phyloP scores from a whole-genome alignment of 78 protist species.

The Protostelium mycophagum region DNA sequence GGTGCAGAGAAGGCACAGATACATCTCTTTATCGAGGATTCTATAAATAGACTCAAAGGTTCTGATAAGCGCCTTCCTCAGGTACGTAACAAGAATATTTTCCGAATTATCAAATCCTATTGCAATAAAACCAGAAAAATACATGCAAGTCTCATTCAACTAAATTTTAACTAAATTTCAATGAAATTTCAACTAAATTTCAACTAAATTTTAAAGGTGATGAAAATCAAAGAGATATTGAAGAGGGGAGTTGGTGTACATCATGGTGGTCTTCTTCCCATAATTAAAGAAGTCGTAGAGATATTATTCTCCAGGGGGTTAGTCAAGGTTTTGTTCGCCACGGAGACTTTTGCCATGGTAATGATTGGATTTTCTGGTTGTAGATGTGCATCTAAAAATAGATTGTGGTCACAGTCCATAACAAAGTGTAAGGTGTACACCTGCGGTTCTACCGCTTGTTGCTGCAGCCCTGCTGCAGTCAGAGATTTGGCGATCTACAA shows the following conservation, averaged over 20 bases:
- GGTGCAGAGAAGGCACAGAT: constrained; percentile 63
- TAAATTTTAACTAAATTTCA: too few species aligned
- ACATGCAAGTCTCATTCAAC: too few species aligned
- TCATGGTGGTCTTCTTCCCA: constrained; percentile 96
- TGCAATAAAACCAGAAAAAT: too few species aligned
- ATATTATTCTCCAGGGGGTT: constrained; percentile 86
- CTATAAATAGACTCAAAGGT: constrained; percentile 55
- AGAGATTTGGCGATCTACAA: too few species aligned
- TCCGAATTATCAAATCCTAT: too few species aligned
- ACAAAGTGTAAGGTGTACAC: too few species aligned
- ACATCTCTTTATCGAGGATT: constrained; percentile 39
- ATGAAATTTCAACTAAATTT: neutral
- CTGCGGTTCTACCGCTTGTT: too few species aligned
- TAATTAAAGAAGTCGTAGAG: constrained; percentile 93
- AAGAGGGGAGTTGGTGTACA: constrained; percentile 94
- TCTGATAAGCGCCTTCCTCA: constrained; percentile 67
- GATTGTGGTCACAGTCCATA: too few species aligned
- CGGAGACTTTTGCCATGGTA: constrained; percentile 98
- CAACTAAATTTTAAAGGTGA: constrained; percentile 11
- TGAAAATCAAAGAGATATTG: constrained; percentile 49
- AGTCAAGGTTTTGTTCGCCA: constrained; percentile 93
- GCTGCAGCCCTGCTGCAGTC: too few species aligned
- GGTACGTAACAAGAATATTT: too few species aligned
- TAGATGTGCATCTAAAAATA: too few species aligned
- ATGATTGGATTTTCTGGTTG: neutral